Evolutionary conservation across 345 rosid genomes (phyloP).

Genomic region (Angophora floribunda): DNA sequence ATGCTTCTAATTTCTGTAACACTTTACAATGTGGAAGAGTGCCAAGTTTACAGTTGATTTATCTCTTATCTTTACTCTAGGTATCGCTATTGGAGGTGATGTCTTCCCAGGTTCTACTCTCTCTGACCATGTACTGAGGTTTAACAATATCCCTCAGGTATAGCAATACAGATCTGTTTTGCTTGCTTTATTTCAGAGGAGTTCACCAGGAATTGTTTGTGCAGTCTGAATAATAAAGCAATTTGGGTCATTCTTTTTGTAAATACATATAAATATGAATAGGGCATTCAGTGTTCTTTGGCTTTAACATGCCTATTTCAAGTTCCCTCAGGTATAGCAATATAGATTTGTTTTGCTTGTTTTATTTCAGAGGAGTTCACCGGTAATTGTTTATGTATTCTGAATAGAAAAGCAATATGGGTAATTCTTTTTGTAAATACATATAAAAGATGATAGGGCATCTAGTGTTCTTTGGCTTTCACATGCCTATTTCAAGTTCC

Average conservation of each 20-base stretch:
- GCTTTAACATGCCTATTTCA: neutral
- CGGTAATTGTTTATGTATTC: neutral
- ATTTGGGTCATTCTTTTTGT: neutral
- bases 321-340: neutral
- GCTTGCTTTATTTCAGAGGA: neutral
- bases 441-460: neutral
- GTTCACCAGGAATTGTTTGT: neutral
- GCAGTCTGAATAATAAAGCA: neutral
- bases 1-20: neutral
- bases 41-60: neutral
- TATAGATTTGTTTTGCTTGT: neutral
- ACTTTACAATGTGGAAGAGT: neutral
- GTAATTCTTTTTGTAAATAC: neutral
- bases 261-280: neutral
- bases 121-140: constrained; percentile 86
- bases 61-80: constrained; percentile 23
- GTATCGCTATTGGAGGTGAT: constrained; percentile 98
- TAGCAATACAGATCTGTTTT: neutral
- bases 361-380: neutral
- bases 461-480: neutral
- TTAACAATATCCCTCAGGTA: constrained; percentile 97
- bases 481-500: neutral
- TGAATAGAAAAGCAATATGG: neutral
- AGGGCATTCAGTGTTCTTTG: neutral
- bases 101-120: constrained; percentile 96